Percentiles rank a stretch among this genome's conserved stretches.
These are phyloP conservation scores for Ogataea salicorniae DNA, from an alignment of 805 yeast species.

Conservation along the genomic window DNA sequence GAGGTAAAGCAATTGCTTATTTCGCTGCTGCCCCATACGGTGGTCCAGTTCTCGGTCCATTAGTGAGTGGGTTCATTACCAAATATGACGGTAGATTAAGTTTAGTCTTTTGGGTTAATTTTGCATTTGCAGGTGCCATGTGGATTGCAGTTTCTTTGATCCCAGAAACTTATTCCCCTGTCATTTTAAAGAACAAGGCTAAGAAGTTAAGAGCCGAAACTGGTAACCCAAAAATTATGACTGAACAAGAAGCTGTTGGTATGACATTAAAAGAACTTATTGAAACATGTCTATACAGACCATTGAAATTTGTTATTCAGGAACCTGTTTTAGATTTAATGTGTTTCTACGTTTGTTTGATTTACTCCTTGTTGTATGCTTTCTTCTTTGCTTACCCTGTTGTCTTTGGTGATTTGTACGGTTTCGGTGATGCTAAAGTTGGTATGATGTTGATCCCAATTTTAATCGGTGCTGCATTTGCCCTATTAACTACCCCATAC, in stretches of 20 bases:
- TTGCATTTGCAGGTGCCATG: conserved; percentile 87
- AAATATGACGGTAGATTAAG: conserved; percentile 66
- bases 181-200: conserved; percentile 65
- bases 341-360: conserved; percentile 82
- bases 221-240: conserved; percentile 79
- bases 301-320: conserved; percentile 67
- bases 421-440: conserved; percentile 67
- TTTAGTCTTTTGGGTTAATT: conserved; percentile 80
- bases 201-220: conserved; percentile 65
- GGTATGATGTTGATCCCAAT: conserved; percentile 91
- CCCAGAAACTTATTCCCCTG: conserved; percentile 93
- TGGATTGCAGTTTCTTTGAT: conserved; percentile 59
- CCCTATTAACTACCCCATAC: conserved; percentile 68
- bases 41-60: conserved; percentile 88
- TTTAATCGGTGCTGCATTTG: conserved; percentile 76
- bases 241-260: conserved; percentile 86
- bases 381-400: conserved; percentile 95
- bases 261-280: conserved; percentile 63
- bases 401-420: conserved; percentile 72
- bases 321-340: conserved; percentile 84
- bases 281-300: conserved; percentile 70
- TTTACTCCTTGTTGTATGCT: conserved; percentile 86
- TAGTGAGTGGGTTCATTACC: conserved; percentile 81
- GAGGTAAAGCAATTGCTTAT: conserved; percentile 87
- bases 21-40: conserved; percentile 91